Conservation (phyloP, 805 yeast species). For the Ogataea thermomethanolica region DNA sequence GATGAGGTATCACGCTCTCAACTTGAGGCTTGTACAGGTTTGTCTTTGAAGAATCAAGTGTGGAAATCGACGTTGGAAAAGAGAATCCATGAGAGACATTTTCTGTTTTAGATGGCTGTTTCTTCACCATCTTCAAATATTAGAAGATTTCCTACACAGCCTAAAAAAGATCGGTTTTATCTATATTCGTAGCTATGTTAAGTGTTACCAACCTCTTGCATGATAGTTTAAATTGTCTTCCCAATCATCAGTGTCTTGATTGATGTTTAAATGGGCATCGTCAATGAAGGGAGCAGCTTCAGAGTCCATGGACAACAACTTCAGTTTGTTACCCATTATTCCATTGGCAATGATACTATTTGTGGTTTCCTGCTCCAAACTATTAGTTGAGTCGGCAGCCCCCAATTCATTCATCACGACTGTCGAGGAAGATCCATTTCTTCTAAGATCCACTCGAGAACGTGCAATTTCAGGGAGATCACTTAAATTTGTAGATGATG, state of each 20-base stretch:
- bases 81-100: neutral
- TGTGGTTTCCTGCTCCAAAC: slow-evolving; percentile 7
- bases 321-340: slow-evolving; percentile 28
- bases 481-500: slow-evolving; percentile 11
- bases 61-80: slow-evolving; percentile 9
- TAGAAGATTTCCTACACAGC: slow-evolving; percentile 1
- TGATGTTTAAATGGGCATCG: slow-evolving; percentile 7
- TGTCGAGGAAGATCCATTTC: slow-evolving; percentile 1
- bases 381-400: slow-evolving; percentile 3
- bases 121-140: neutral
- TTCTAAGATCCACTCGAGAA: neutral
- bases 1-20: slow-evolving; percentile 28
- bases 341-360: slow-evolving; percentile 27
- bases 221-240: slow-evolving; percentile 38
- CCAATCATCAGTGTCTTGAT: slow-evolving; percentile 18
- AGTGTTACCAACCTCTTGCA: slow-evolving; percentile 38
- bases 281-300: slow-evolving; percentile 12
- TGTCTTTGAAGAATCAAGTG: neutral
- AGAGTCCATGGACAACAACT: slow-evolving; percentile 22
- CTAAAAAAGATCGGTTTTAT: neutral
- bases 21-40: slow-evolving; percentile 10
- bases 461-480: slow-evolving; percentile 2
- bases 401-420: slow-evolving; percentile 1
- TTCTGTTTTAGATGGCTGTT: neutral
- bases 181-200: slow-evolving; percentile 1